phyloP scores from a whole-genome alignment of 2,329 filamentous ascomycete genomes.

The Xylaria sp. region DNA sequence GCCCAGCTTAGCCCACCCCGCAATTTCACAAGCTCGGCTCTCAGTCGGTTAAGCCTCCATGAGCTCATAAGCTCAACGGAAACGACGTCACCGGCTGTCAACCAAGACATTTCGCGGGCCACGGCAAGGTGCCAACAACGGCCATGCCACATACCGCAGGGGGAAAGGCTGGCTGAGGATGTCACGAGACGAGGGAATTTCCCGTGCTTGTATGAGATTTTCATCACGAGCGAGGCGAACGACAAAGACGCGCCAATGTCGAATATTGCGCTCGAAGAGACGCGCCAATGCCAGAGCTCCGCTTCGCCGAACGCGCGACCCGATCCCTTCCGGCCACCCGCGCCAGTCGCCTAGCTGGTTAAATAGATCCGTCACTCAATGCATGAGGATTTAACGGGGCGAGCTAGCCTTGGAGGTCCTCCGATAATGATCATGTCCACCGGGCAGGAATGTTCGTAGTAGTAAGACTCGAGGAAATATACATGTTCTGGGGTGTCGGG shows the following conservation, averaged over 20 bases:
- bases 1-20: slow-evolving; percentile 45
- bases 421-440: too few species aligned
- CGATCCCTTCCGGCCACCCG: slow-evolving; percentile 24
- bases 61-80: slow-evolving; percentile 2
- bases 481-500: too few species aligned
- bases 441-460: too few species aligned
- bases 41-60: slow-evolving; percentile 50
- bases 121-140: neutral
- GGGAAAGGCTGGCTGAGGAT: neutral
- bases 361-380: too few species aligned
- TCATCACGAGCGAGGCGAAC: too few species aligned
- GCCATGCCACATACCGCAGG: neutral
- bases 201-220: neutral
- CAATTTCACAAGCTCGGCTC: slow-evolving; percentile 65
- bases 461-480: too few species aligned
- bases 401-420: too few species aligned
- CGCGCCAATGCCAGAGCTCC: slow-evolving; percentile 17
- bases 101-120: slow-evolving; percentile 28
- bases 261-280: neutral
- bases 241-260: slow-evolving; percentile 5
- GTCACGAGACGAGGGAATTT: neutral
- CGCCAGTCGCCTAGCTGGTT: neutral
- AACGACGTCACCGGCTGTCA: slow-evolving; percentile 43
- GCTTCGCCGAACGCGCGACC: slow-evolving; percentile 21
- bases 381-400: too few species aligned